Evolutionary conservation across 2,329 filamentous ascomycete genomes (phyloP).

Genomic region (Colletotrichum sp.): DNA sequence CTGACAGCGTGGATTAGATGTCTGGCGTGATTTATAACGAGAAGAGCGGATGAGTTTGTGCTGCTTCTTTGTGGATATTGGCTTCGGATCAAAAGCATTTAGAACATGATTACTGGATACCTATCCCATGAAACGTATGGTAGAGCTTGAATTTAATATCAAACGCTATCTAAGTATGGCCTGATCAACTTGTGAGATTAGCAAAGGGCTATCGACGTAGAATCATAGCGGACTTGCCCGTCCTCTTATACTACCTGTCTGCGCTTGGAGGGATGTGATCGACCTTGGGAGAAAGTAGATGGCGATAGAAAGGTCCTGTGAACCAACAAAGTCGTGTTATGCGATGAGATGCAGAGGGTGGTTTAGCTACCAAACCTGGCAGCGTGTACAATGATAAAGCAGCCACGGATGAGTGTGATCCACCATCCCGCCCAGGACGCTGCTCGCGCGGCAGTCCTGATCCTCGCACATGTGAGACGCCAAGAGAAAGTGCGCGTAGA

Average conservation of each 20-base stretch:
- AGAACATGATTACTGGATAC: neutral
- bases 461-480: neutral
- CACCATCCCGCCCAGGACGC: neutral
- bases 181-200: neutral
- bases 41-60: neutral
- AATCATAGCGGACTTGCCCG: neutral
- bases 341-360: neutral
- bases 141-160: neutral
- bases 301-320: neutral
- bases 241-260: neutral
- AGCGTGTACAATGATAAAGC: fast-evolving
- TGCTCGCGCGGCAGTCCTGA: neutral
- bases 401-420: neutral
- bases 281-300: neutral
- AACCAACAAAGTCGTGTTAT: neutral
- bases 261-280: neutral
- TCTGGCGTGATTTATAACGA: neutral
- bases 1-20: neutral
- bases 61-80: neutral
- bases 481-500: neutral
- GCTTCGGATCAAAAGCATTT: neutral
- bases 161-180: neutral
- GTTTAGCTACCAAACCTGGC: fast-evolving
- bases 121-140: neutral
- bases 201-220: neutral